A percentile compares a stretch with the other conserved stretches of the same genome.
Evolutionary conservation across 208 protist species (phyloP).

Genomic region (Lotmaria passim): DNA sequence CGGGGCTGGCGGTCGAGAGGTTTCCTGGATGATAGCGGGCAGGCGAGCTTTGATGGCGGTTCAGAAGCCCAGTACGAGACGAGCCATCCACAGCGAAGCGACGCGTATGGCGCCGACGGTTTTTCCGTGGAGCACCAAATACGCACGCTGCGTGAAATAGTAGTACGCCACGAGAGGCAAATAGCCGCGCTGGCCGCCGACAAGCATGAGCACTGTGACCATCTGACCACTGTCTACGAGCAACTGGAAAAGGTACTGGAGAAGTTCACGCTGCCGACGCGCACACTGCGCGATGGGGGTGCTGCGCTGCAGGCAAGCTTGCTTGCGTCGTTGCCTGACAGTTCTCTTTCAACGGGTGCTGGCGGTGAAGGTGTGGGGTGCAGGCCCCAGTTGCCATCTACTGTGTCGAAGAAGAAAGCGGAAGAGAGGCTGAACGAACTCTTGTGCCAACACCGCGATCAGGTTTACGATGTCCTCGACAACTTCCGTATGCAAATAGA

Average conservation of each 20-base stretch:
- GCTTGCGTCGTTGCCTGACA: background rate
- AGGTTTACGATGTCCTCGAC: slow-evolving; percentile 28
- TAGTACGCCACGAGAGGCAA: slow-evolving; percentile 21
- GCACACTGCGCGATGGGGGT: background rate
- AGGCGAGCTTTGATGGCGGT: background rate
- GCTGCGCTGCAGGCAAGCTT: background rate
- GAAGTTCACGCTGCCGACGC: slow-evolving; percentile 10
- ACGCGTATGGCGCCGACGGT: slow-evolving; percentile 2
- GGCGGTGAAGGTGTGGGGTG: too few relatives aligned
- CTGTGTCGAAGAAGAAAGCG: background rate
- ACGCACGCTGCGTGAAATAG: slow-evolving; percentile 10
- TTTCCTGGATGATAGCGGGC: background rate
- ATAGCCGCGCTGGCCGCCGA: slow-evolving; percentile 26
- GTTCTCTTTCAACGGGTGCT: background rate
- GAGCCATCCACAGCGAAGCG: background rate
- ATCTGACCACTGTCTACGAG: slow-evolving; percentile 27
- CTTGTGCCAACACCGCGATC: slow-evolving; percentile 22
- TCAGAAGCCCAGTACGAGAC: background rate
- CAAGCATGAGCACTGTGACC: slow-evolving; percentile 38
- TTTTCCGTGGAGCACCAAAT: slow-evolving; percentile 24
- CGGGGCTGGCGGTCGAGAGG: background rate
- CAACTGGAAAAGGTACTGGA: slow-evolving; percentile 31
- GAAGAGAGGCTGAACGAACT: slow-evolving; percentile 1
- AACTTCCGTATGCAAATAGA: slow-evolving; percentile 30
- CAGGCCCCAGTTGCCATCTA: background rate